Conservation (phyloP, 1,139 yeast genomes). For the Debaryomycetaceae sp. region DNA sequence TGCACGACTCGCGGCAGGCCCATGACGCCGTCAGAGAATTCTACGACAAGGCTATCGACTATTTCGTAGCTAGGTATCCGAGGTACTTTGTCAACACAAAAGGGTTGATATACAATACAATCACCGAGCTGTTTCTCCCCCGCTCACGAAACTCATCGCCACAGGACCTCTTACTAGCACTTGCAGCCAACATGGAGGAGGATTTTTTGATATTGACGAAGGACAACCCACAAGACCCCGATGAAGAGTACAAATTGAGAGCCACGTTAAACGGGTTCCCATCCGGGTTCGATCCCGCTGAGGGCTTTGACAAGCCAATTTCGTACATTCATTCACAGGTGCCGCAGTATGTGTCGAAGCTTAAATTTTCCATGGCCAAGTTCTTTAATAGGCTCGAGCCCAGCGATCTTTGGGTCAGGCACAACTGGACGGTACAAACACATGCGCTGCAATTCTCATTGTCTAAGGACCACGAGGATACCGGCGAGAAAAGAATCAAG, state of each 20-base stretch:
- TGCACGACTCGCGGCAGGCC: constrained; percentile 17
- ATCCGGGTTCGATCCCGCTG: constrained; percentile 40
- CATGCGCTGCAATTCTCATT: constrained; percentile 25
- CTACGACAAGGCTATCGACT: constrained; percentile 25
- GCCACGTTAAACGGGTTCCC: constrained; percentile 39
- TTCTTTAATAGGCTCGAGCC: constrained; percentile 35
- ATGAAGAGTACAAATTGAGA: constrained; percentile 33
- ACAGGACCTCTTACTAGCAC: constrained; percentile 16
- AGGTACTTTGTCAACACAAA: constrained; percentile 19
- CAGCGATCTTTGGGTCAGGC: constrained; percentile 36
- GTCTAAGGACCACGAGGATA: constrained; percentile 29
- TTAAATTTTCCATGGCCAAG: constrained; percentile 33
- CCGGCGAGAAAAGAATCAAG: constrained; percentile 22
- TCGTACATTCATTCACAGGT: constrained; percentile 39
- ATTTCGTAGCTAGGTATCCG: constrained; percentile 30
- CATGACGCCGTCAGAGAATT: constrained; percentile 29
- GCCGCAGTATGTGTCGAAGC: constrained; percentile 33
- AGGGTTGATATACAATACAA: constrained; percentile 20
- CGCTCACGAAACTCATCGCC: constrained; percentile 14
- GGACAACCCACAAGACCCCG: constrained; percentile 28
- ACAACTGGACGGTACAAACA: constrained; percentile 42
- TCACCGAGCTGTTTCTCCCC: constrained; percentile 27
- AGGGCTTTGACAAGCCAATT: constrained; percentile 29
- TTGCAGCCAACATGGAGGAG: constrained; percentile 36
- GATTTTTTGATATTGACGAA: constrained; percentile 35